Base-by-base conservation (phyloP, 1,284 basidiomycete genomes). In the Malassezia sp. region DNA sequence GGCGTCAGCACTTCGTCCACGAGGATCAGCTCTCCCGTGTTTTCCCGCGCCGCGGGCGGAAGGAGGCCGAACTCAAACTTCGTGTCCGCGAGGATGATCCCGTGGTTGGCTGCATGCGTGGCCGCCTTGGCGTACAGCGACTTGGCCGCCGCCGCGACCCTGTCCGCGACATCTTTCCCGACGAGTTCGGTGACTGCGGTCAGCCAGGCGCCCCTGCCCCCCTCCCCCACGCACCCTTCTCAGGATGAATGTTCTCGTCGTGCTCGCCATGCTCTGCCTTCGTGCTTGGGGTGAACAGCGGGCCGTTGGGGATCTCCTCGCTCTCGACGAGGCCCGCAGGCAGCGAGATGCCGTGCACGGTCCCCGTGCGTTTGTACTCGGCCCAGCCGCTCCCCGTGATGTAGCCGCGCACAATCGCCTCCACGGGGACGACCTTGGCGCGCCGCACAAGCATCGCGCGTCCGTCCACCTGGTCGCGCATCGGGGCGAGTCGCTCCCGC, bases 231-330 rank as follows among this genome's bases (percentile, higher is more conserved):
- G n/a, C n/a, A n/a, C n/a, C n/a, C 77, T 80, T 77, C 59, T 84
- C 82, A 1, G 89, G 88, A 42, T 90, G 88, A 55, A 99, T 95
- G 71, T 99, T 99, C 71, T 96, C 90, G 71, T 97, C 91, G 67
- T 97, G 90, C 30, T 79, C 77, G 5, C 93, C 93, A 63, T 85
- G 82, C 49, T 90, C 89, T 0, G 91, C 93, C 71, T 99, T 97
- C 9, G 91, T 97, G 1, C 86, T 91, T 0, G 93, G 93, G 0
- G 93, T 97, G 69, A 97, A 93, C 35, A 96, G 73, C 0, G 91
- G 85, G 17, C 66, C 66, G 33, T 52, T 49, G 35, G 65, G 65
- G 17, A 70, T 61, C 59, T 82, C 75, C 6, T 82, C 79, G 6
- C 83, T 85, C 74, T 99, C 91, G n/a, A 82, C 74, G 21, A 96